These are phyloP conservation scores for Candida hungchunana DNA, from an alignment of 805 yeast genomes.

Conservation along the genomic window DNA sequence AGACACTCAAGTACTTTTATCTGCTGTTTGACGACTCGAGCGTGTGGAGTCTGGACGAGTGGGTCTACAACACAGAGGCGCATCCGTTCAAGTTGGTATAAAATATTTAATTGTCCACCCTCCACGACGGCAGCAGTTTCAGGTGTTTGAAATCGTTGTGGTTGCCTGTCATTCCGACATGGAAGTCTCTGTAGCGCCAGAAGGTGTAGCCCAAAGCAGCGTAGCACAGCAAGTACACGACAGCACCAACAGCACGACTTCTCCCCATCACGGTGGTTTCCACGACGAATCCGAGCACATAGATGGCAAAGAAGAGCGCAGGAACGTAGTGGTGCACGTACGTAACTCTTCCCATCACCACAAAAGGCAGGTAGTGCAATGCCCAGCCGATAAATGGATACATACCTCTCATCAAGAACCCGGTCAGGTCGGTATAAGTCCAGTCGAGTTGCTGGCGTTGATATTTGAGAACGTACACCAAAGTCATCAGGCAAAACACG, in stretches of 20 bases:
- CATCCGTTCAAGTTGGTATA: conserved; percentile 42
- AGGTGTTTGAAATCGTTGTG: conserved; percentile 44
- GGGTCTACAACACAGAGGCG: conserved; percentile 58
- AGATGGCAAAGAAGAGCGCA: conserved; percentile 88
- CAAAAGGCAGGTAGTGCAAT: conserved; percentile 83
- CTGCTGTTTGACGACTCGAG: conserved; percentile 42
- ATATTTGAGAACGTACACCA: conserved; percentile 46
- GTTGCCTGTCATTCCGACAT: conserved; percentile 76
- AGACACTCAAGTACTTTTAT: conserved; percentile 54
- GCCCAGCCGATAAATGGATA: conserved; percentile 91
- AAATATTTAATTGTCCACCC: conserved; percentile 17
- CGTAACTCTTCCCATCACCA: conserved; percentile 92
- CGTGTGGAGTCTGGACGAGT: conserved; percentile 45
- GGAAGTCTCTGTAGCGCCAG: conserved; percentile 57
- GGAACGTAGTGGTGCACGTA: conserved; percentile 97
- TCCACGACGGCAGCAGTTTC: conserved; percentile 56
- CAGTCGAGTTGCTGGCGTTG: conserved; percentile 63
- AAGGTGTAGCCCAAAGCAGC: conserved; percentile 53
- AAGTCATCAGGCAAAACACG: conserved; percentile 39
- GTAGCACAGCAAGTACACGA: conserved; percentile 44
- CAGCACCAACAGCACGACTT: conserved; percentile 23
- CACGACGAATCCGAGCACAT: conserved; percentile 43
- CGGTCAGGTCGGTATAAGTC: conserved; percentile 37
- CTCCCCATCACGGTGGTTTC: conserved; percentile 25
- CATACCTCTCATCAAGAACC: conserved; percentile 58